Conservation (phyloP, 805 yeast genomes). For the Wickerhamomyces chambardii region DNA sequence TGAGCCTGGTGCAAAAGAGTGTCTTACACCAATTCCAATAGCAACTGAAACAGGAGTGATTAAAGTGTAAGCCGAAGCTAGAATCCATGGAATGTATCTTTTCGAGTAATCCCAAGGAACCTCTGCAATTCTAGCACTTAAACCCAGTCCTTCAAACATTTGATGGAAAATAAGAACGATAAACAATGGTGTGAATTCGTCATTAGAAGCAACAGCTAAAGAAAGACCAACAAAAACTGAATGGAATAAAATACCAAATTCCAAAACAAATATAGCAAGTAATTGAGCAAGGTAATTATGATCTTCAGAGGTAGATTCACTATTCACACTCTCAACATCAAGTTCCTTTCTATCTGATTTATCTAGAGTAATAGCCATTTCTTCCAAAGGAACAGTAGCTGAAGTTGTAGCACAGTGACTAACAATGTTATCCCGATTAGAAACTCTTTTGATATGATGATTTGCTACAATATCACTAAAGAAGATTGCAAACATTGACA, state of each 20-base stretch:
- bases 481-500: conserved; percentile 36
- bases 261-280: conserved; percentile 45
- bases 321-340: too few species aligned
- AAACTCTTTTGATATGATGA: conserved; percentile 28
- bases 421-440: conserved; percentile 15
- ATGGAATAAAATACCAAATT: conserved; percentile 69
- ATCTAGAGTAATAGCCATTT: too few species aligned
- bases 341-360: too few species aligned
- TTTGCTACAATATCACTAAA: conserved; percentile 37
- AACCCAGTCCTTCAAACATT: conserved; percentile 71
- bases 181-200: conserved; percentile 54
- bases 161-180: conserved; percentile 68
- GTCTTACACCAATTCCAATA: conserved; percentile 66
- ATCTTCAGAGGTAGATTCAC: too few species aligned
- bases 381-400: too few species aligned
- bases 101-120: conserved; percentile 39
- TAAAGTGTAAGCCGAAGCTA: conserved; percentile 45
- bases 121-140: conserved; percentile 60
- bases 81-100: conserved; percentile 25
- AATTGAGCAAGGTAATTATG: conserved; percentile 16
- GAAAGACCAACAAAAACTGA: conserved; percentile 68
- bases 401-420: too few species aligned
- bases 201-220: conserved; percentile 39
- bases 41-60: conserved; percentile 67
- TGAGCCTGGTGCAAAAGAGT: conserved; percentile 44